A percentile compares a stretch with the other conserved stretches of the same genome.
phyloP scores from a whole-genome alignment of 345 rosid species.

The Psidium friedrichsthalianum region DNA sequence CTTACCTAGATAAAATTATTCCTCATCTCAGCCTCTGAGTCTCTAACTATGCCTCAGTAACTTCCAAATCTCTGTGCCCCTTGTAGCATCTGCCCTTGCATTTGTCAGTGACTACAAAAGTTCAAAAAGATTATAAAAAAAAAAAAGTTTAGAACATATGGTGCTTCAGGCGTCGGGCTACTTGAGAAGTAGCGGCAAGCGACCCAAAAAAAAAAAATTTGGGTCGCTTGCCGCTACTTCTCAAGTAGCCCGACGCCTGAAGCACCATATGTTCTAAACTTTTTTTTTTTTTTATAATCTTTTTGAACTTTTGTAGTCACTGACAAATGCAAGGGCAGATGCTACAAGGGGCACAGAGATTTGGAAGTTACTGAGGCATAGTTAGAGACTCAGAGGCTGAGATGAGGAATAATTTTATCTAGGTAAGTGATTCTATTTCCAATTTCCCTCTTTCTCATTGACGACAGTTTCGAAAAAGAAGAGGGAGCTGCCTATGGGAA shows the following conservation, averaged over 20 bases:
- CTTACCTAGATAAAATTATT: neutral
- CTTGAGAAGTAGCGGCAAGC: neutral
- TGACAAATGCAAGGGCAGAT: neutral
- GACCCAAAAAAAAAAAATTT: neutral
- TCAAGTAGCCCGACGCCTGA: too few relatives aligned
- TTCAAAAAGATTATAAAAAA: neutral
- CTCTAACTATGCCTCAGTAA: too few relatives aligned
- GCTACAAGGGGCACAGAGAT: too few relatives aligned
- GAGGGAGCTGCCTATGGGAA: neutral
- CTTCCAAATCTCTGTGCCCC: too few relatives aligned
- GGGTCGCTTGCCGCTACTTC: neutral
- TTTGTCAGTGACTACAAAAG: neutral
- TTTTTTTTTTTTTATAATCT: neutral
- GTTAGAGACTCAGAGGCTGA: too few relatives aligned
- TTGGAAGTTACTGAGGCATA: too few relatives aligned
- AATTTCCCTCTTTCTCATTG: neutral
- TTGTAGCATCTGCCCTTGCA: too few relatives aligned
- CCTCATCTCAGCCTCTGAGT: neutral
- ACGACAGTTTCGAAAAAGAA: neutral
- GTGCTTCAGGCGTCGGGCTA: too few relatives aligned
- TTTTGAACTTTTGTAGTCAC: neutral
- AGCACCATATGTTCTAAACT: too few relatives aligned
- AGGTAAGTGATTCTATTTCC: neutral
- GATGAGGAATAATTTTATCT: neutral
- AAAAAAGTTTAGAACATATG: neutral